Conservation (phyloP, 257 asterid genomes). For the Scutellaria minor region DNA sequence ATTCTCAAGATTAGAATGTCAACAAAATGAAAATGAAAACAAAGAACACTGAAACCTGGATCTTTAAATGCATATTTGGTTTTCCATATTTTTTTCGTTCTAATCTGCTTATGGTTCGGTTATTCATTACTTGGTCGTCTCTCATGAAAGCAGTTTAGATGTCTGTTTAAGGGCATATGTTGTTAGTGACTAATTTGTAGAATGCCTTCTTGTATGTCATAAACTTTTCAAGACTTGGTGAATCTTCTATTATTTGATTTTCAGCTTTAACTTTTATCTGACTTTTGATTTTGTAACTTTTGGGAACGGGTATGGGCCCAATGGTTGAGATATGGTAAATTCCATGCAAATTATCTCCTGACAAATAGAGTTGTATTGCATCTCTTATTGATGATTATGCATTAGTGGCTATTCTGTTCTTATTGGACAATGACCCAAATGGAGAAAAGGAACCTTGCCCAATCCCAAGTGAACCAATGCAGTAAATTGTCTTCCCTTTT, state of each 20-base stretch:
- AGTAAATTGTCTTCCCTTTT: too few species aligned
- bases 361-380: not conserved
- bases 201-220: not conserved
- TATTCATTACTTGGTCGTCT: not conserved
- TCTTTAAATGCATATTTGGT: slow-evolving; percentile 14
- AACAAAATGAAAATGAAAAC: not conserved
- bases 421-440: too few species aligned
- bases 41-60: slow-evolving; percentile 14
- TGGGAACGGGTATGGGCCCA: not conserved
- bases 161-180: not conserved
- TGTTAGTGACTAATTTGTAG: not conserved
- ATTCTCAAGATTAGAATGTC: slow-evolving; percentile 13
- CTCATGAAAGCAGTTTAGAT: not conserved
- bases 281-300: slow-evolving; percentile 7
- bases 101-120: slow-evolving; percentile 7
- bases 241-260: slow-evolving; percentile 6
- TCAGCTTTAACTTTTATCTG: not conserved
- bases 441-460: too few species aligned
- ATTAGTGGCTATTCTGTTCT: not conserved
- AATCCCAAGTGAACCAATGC: too few species aligned
- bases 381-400: not conserved
- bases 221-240: slow-evolving; percentile 17
- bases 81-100: slow-evolving; percentile 14
- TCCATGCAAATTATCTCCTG: slow-evolving; percentile 2
- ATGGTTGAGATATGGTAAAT: not conserved